Evolutionary conservation across 2,329 filamentous ascomycete species (phyloP).

Genomic region (Pseudogymnoascus sp.): DNA sequence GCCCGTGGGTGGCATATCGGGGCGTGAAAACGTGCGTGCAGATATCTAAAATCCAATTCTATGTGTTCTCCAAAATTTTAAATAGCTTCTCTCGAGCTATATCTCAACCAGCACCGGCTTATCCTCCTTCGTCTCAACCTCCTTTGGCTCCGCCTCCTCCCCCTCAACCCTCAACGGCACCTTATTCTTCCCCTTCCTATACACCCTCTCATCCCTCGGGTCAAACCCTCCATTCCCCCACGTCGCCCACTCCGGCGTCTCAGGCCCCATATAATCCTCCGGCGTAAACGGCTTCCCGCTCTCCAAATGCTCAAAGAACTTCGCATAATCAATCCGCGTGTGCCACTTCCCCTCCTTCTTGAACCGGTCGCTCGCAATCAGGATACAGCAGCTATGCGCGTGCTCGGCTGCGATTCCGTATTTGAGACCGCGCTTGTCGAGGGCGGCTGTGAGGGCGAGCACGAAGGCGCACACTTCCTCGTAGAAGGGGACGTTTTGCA

Average conservation of each 20-base stretch:
- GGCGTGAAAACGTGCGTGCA: background rate
- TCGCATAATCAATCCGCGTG: conserved; percentile 82
- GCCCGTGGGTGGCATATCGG: background rate
- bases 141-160: background rate
- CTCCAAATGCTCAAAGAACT: conserved; percentile 80
- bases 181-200: conserved; percentile 65
- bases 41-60: too few relatives aligned
- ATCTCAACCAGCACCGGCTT: background rate
- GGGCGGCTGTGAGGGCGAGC: conserved; percentile 60
- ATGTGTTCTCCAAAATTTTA: background rate
- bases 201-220: conserved; percentile 78
- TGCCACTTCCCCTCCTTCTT: conserved; percentile 73
- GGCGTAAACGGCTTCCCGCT: conserved; percentile 63
- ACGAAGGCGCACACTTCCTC: conserved; percentile 83
- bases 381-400: conserved; percentile 85
- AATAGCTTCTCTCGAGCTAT: background rate
- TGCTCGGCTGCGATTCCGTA: conserved; percentile 96
- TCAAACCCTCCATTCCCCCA: conserved; percentile 96
- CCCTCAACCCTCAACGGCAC: conserved; percentile 11
- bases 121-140: background rate
- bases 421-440: conserved; percentile 61
- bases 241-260: conserved; percentile 87
- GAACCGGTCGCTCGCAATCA: conserved; percentile 80
- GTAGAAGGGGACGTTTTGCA: conserved; percentile 97
- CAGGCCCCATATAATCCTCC: conserved; percentile 80